phyloP scores from a whole-genome alignment of 108 stramenopile genomes.

The Cyclotella cryptica region DNA sequence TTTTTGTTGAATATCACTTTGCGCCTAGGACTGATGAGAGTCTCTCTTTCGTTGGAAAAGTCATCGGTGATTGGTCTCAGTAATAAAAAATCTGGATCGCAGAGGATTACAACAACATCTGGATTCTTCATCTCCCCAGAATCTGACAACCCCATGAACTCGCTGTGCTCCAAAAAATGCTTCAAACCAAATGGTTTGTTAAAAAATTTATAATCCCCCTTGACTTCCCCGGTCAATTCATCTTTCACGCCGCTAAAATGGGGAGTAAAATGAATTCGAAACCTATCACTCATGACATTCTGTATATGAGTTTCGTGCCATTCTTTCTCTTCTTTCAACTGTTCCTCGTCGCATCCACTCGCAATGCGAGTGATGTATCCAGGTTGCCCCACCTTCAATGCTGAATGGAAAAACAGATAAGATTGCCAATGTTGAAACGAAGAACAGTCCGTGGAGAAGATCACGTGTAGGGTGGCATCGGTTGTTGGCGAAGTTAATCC shows the following conservation, averaged over 20 bases:
- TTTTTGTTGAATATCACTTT: conserved; percentile 11
- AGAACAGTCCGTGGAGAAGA: conserved; percentile 62
- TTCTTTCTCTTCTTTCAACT: conserved; percentile 18
- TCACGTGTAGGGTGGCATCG: conserved; percentile 45
- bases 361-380: conserved; percentile 86
- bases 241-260: conserved; percentile 67
- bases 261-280: conserved; percentile 84
- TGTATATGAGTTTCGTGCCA: conserved; percentile 50
- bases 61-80: conserved; percentile 83
- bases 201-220: conserved; percentile 85
- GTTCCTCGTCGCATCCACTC: conserved; percentile 66
- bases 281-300: conserved; percentile 51
- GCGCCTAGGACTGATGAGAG: conserved; percentile 38
- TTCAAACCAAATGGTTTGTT: conserved; percentile 87
- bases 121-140: conserved; percentile 31
- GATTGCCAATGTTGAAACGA: conserved; percentile 87
- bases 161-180: conserved; percentile 73
- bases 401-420: conserved; percentile 82
- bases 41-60: conserved; percentile 59
- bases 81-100: conserved; percentile 96
- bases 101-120: conserved; percentile 87
- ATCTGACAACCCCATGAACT: conserved; percentile 48
- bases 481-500: conserved; percentile 34
- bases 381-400: conserved; percentile 68
- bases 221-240: conserved; percentile 44